Base-by-base conservation (phyloP, 371 early-diverging fungal species). In the Lichtheimia corymbifera region DNA sequence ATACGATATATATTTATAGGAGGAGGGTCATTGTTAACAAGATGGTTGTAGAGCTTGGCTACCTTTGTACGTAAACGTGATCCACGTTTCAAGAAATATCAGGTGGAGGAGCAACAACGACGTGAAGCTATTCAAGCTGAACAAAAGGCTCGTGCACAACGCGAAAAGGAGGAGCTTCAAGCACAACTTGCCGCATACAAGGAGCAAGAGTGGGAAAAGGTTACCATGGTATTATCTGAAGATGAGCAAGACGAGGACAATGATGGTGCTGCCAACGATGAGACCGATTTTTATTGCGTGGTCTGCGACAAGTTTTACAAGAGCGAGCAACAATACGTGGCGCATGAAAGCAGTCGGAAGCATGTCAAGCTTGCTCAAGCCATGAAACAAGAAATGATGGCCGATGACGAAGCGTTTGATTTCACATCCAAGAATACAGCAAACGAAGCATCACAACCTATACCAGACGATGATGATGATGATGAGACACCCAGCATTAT, bases 251-350 rank as follows among this genome's bases (percentile, higher is more conserved):
- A 73, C 2, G 74, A 74, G 0, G 75, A 79, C 0, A 75, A 77
- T 2, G 76, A 74, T 7, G 77, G 74, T n/a, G 73, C 59, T 24
- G 77, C 78, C 30, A 66, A 75, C 0, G 64, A 53, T 41, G 74
- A 62, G 54, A 68, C 59, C 5, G 86, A 82, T 22, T 83, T 83
- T 53, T 89, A 86, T 55, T 95, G 95, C 70, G 85, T 86, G n/a
- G 90, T 91, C 1, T 95, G 95, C 62, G 83, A 88, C 61, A 93
- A 90, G 68, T 72, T 68, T 30, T 95, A 93, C 73, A 84, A 88
- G 63, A 86, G 86, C 18, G 86, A 88, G 57, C 73, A 81, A n/a
- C 91, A 91, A 68, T 86, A 83, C 73, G 71, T 74, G 30, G 91
- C 86, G 53, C 95, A 95, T 65, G 91, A 92, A 68, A 72, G 73